Base-by-base conservation (phyloP, 2,329 filamentous ascomycete species). In the Hyphodiscus sp. region DNA sequence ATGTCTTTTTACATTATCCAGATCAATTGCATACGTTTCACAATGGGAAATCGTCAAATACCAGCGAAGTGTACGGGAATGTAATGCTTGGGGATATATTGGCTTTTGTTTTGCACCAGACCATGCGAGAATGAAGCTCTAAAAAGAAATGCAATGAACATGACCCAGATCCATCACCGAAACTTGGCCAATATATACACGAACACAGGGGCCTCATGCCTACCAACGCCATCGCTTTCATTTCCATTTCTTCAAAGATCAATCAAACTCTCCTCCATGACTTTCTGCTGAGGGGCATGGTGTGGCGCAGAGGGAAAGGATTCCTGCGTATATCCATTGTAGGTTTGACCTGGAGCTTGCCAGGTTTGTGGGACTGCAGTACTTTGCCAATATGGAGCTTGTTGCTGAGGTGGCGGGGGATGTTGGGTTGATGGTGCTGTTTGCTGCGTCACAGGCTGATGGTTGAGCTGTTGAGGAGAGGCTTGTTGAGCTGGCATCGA, bases 241-340 rank as follows among this genome's bases (percentile, higher is more conserved):
- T 78, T 81, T 1, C 85, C 86, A 56, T 90, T 85, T 86, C 8
- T 48, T 61, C 70, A 91, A 57, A 92, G 75, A 69, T 94, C 89
- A 70, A 94, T 94, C 64, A 94, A 71, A 54, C 83, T 86, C 70
- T 92, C 89, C 70, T 92, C 88, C 46, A 86, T 77, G 1, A 79
- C 63, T 76, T 75, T 67, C 69, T 76, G 67, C 61, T 77, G 73
- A 43, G 74, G 70, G 52, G 80, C 76, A 67, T 85, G 81, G 55
- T 84, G 80, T 16, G 83, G 83, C 26, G 80, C 82, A 2, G 79
- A 74, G 1, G 87, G 86, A 63, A 89, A 89, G 2, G 78, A 73
- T 20, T 85, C 80, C 63, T 82, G 80, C 2, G 70, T 72, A 62
- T 82, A 85, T 7, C 75, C 73, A 11, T 68, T 57, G 56, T 82